These are phyloP conservation scores for Hanseniaspora vineae DNA, from an alignment of 805 yeast genomes.

Conservation along the genomic window DNA sequence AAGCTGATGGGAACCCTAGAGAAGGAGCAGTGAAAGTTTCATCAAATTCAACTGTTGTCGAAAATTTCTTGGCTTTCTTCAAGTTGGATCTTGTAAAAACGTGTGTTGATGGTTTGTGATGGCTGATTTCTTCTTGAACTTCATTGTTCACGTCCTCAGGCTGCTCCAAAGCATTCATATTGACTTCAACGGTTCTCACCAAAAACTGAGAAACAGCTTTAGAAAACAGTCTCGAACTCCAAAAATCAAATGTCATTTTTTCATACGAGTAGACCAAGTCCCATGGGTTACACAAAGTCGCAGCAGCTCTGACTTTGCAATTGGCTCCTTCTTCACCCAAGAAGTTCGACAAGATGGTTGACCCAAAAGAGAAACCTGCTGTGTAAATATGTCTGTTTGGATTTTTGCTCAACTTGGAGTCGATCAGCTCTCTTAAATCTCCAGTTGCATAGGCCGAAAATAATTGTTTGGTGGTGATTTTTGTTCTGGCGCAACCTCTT, in stretches of 20 bases:
- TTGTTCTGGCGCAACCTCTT: constrained; percentile 69
- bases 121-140: constrained; percentile 11
- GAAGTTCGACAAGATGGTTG: constrained; percentile 51
- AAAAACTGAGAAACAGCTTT: constrained; percentile 31
- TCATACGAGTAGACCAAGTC: constrained; percentile 45
- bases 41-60: constrained; percentile 45
- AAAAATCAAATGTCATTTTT: constrained; percentile 26
- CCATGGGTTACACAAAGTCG: constrained; percentile 60
- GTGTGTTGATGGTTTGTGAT: constrained; percentile 12
- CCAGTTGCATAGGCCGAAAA: constrained; percentile 59
- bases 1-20: constrained; percentile 50
- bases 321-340: constrained; percentile 53
- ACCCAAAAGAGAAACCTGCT: constrained; percentile 65
- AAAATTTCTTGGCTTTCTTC: constrained; percentile 25
- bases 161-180: constrained; percentile 23
- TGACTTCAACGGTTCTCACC: constrained; percentile 32
- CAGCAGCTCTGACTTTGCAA: constrained; percentile 42
- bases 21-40: constrained; percentile 44
- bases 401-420: constrained; percentile 34
- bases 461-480: constrained; percentile 52
- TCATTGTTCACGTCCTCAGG: constrained; percentile 12
- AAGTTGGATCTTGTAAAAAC: constrained; percentile 23
- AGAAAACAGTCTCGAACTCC: constrained; percentile 30
- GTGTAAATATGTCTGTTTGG: constrained; percentile 54
- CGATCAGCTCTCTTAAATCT: constrained; percentile 50